Base-by-base conservation (phyloP, 2,329 filamentous ascomycete genomes). In the Bisporella sp. region DNA sequence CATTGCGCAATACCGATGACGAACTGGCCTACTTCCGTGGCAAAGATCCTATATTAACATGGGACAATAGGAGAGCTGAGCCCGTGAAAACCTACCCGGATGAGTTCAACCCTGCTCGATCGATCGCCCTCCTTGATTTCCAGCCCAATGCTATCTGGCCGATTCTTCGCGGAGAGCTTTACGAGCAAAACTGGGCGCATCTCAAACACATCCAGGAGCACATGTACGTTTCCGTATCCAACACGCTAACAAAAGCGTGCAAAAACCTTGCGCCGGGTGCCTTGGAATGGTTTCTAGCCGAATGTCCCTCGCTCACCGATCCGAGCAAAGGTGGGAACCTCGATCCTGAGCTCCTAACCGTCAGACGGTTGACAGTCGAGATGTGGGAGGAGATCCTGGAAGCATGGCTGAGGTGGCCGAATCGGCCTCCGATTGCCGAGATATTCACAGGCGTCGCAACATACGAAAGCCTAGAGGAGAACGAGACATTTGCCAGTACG, bases 1-100 rank as follows among this genome's bases (percentile, higher is more conserved):
- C 21, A 21, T 21, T 21, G 21, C 21, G 21, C 21, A 21, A 21
- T 21, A 21, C 21, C 21, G 21, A 21, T 21, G 21, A 21, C 21
- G 21, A 21, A 21, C 21, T 21, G 21, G 21, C 21, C 21, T 21
- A 21, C 21, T 72, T 76, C 59, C 64, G 69, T 46, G 71, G 75
- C 65, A 59, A 72, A 0, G 71, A 74, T 1, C 77, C 81, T 0
- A 59, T 75, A 1, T 66, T 92, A 4, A 60, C 73, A 30, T 91
- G 84, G 81, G 89, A 95, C 65, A 74, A 77, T 1, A 81, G 90
- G 12, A 69, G 72, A 2, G 82, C 80, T 60, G 88, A 95, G 60
- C 86, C 89, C 0, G 71, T 96, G 12, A 66, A 71, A 29, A 76
- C 79, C 3, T 53, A 71, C 4, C 47, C 67, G 0, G 61, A 75